Percentiles rank a stretch among this genome's conserved stretches.
phyloP scores from a whole-genome alignment of 2,329 filamentous ascomycete species.

The Rhexocercosporidium sp. region DNA sequence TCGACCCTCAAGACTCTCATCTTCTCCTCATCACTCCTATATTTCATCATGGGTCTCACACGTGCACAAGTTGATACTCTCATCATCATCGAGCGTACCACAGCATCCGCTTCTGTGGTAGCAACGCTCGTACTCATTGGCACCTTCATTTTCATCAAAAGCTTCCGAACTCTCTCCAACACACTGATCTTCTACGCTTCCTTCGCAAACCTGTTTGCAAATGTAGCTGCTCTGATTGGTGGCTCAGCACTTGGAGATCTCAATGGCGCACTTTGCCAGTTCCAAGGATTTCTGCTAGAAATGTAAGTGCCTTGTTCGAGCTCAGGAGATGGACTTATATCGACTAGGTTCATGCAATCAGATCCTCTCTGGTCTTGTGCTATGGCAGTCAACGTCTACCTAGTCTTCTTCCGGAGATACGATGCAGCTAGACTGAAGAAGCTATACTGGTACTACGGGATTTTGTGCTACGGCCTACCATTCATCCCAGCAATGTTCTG shows the following conservation, averaged over 20 bases:
- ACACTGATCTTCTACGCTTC: conserved; percentile 64
- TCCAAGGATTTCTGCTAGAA: conserved; percentile 83
- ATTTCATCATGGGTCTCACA: conserved; percentile 5
- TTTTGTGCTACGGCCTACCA: conserved; percentile 61
- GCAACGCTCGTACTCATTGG: conserved; percentile 73
- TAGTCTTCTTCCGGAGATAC: conserved; percentile 63
- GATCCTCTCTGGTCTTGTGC: conserved; percentile 61
- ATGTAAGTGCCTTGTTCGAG: conserved; percentile 59
- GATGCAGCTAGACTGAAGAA: conserved; percentile 54
- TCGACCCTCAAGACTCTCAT: background rate
- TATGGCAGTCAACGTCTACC: conserved; percentile 66
- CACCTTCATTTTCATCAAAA: conserved; percentile 70
- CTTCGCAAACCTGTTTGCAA: conserved; percentile 64
- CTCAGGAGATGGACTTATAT: conserved; percentile 56
- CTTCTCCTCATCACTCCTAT: background rate
- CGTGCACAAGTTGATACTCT: conserved; percentile 56
- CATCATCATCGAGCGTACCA: conserved; percentile 67
- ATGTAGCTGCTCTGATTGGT: conserved; percentile 62
- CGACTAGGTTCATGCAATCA: conserved; percentile 57
- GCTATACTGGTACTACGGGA: conserved; percentile 60
- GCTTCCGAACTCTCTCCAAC: conserved; percentile 83
- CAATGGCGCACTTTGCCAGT: conserved; percentile 57
- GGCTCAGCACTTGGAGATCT: conserved; percentile 45
- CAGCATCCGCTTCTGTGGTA: conserved; percentile 72
- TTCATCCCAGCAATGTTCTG: conserved; percentile 59